Base-by-base conservation (phyloP, 306 rosid genomes). In the Quercus berberidifolia region DNA sequence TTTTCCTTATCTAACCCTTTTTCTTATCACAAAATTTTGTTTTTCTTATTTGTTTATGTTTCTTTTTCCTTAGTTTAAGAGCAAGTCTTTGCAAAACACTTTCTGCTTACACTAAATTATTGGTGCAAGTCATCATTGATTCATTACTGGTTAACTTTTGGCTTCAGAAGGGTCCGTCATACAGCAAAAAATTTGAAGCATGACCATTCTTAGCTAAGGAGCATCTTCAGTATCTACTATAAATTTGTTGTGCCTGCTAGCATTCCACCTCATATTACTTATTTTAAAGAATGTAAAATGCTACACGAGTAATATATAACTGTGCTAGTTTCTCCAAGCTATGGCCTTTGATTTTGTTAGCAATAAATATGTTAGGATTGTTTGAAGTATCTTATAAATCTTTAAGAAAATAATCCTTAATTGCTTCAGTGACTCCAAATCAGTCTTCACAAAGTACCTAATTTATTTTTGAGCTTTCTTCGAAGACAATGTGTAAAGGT, bases 41-140 rank as follows among this genome's bases (percentile, higher is more conserved):
- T 35, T 4, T 33, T 25, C 63, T 57, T 58, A 21, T 58, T 58
- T 46, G 52, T 46, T 58, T 21, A 2, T 21, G 31, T 21, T 21
- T 58, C 14, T 1, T 19, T 33, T 67, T 33, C 5, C 26, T 19
- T 31, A 25, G 13, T 33, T 19, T 6, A n/a, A 30, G 71, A 17
- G 71, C 51, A 19, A 31, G 71, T 19, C 26, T 67, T 67, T 1
- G 26, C 33, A 1, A 52, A 67, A 18, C 51, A 18, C 35, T 18
- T 67, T 1, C 1, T 8, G 25, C 49, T 67, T 31, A 67, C 72
- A 30, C 43, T 33, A 35, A n/a, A 19, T 67, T 67, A 33, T 14
- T 67, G 52, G 26, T 67, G 72, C 51, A 67, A 52, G 72, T 67
- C 72, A n/a, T 67, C 51, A 67, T 67, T 35, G 72, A 67, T 35